Percentiles rank a stretch among this genome's conserved stretches.
Evolutionary conservation across 768 basidiomycete species (phyloP).

Genomic region (Tephrocybe sp.): DNA sequence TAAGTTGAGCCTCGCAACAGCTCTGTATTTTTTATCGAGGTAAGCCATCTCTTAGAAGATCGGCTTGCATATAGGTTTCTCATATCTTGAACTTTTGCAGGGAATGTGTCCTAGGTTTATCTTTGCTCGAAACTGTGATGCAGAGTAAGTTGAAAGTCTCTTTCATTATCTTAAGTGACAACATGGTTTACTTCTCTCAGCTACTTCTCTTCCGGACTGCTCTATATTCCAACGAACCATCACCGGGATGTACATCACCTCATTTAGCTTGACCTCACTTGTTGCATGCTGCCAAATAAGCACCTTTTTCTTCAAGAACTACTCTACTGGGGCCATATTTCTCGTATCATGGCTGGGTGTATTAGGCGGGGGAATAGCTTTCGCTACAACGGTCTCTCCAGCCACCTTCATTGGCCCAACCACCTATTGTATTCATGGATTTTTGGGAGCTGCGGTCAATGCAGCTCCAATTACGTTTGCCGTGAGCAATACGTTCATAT

Average conservation of each 20-base stretch:
- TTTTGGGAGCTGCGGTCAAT: not conserved
- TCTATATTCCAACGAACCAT: constrained; percentile 1
- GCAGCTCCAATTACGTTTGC: constrained; percentile 2
- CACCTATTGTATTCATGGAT: constrained; percentile 4
- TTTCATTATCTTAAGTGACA: not conserved
- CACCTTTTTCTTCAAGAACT: not conserved
- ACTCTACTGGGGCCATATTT: not conserved
- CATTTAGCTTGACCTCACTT: not conserved
- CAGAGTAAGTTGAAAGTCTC: constrained; percentile 1
- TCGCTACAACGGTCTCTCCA: not conserved
- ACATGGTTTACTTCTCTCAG: not conserved
- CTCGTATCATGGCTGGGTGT: constrained; percentile 2
- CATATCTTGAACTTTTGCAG: not conserved
- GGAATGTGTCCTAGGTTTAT: constrained; percentile 1
- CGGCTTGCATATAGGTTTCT: too few relatives aligned
- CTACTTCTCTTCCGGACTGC: constrained; percentile 1
- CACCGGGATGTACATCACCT: not conserved
- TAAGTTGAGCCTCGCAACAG: not conserved
- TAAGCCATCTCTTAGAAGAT: not conserved
- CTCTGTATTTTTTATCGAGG: constrained; percentile 8
- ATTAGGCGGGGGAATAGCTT: not conserved
- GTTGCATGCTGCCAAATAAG: not conserved
- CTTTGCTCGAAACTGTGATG: constrained; percentile 7
- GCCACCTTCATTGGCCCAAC: constrained; percentile 5
- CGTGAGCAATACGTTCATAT: not conserved